Evolutionary conservation across 73 alveolate species (phyloP), one percentile per base, ranked within the genome.

Genomic region (Tetrahymena malaccensis): DNA sequence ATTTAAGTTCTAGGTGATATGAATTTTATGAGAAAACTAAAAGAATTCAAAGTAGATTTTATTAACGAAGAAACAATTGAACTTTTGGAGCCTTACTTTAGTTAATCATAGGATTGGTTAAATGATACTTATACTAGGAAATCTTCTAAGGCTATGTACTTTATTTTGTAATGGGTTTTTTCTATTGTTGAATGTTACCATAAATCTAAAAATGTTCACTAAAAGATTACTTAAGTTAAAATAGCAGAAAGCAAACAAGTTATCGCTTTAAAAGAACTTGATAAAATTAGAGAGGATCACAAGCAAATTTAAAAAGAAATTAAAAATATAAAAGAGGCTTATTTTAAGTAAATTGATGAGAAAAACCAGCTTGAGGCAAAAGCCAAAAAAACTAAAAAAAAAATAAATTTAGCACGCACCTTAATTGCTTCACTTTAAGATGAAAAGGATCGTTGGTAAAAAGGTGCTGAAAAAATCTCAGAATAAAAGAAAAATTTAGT

Each of bases 31-130:
- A 97, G 93, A 95, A 95, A 95, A 84, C 95, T 98, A 95, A 85
- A 97, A 50, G 99, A 98, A 84, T 99, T 97, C 84, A 99, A 99
- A 85, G 98, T 98, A 97, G 99, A 99, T 94, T 96, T 98, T 95
- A 99, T 99, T 97, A 99, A 99, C 96, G 99, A 99, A 94, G 99
- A 99, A 97, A 99, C 99, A 17, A 98, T 98, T 97, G 99, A 99
- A 97, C 97, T 99, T 70, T 97, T 99, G 43, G 99, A 98, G 95
- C 99, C 99, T 34, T 99, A 99, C 94, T 96, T 99, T 94, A 96
- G 96, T 27, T 27, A 57, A 43, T 94, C 83, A 16, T 97, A 94
- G 34, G 93, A 95, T 85, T 96, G 94, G 96, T 97, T 99, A 97
- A 97, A 95, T 94, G 99, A 98, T 31, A 97, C 96, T 55, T 97